These are phyloP conservation scores for Erythrophleum fordii DNA, from an alignment of 306 rosid genomes.

Conservation along the genomic window DNA sequence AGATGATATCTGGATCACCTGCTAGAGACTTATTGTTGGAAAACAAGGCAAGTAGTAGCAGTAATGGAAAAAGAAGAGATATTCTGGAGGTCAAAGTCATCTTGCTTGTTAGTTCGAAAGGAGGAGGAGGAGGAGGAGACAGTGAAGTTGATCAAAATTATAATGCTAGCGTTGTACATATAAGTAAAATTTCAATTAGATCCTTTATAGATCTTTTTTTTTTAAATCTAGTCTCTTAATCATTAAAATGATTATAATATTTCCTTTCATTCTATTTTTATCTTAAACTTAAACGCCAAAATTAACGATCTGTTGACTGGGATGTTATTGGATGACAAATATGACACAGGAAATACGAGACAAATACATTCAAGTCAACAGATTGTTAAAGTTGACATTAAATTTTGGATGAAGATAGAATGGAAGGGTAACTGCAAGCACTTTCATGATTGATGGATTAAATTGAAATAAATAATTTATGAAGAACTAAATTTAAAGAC, in stretches of 20 bases:
- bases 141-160: neutral
- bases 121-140: neutral
- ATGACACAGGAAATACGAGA: too few species aligned
- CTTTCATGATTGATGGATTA: too few species aligned
- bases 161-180: neutral
- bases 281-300: too few species aligned
- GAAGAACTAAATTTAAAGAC: too few species aligned
- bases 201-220: neutral
- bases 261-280: neutral
- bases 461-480: too few species aligned
- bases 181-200: neutral
- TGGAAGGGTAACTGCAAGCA: too few species aligned
- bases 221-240: neutral
- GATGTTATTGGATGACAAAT: too few species aligned
- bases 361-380: too few species aligned
- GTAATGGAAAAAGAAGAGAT: neutral
- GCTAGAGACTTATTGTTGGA: conserved; percentile 6
- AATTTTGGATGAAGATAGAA: too few species aligned
- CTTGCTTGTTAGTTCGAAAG: neutral
- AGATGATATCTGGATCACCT: conserved; percentile 33
- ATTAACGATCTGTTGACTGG: too few species aligned
- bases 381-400: too few species aligned
- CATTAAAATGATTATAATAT: neutral
- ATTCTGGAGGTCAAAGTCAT: neutral
- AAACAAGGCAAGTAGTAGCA: neutral